Evolutionary conservation across 2,329 filamentous ascomycete genomes (phyloP).

Genomic region (Fusarium paranaense): DNA sequence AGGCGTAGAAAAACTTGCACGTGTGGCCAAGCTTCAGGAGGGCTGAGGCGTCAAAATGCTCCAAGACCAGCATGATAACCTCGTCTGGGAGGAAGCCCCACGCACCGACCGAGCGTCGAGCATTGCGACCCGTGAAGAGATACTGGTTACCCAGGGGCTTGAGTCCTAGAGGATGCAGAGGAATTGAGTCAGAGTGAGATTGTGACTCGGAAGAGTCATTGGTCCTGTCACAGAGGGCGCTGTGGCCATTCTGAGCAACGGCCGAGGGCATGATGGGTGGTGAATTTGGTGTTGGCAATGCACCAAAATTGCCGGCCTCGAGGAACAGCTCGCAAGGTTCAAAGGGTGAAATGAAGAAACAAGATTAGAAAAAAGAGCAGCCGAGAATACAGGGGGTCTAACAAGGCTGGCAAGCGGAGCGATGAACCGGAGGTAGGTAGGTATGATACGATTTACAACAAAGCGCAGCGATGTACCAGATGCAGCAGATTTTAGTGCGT

Average conservation of each 20-base stretch:
- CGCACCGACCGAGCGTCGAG: slow-evolving; percentile 73
- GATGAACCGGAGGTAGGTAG: slow-evolving; percentile 10
- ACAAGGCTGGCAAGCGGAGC: slow-evolving; percentile 23
- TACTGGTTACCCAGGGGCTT: slow-evolving; percentile 89
- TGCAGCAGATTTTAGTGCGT: slow-evolving; percentile 30
- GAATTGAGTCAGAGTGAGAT: slow-evolving; percentile 64
- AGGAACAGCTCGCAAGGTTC: not conserved
- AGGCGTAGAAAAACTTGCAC: slow-evolving; percentile 89
- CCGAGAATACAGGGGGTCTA: not conserved
- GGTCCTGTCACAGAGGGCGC: slow-evolving; percentile 35
- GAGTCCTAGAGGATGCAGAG: slow-evolving; percentile 83
- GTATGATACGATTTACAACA: slow-evolving; percentile 19
- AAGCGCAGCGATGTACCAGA: not conserved
- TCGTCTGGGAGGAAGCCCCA: slow-evolving; percentile 84
- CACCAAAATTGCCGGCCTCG: not conserved
- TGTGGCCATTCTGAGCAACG: slow-evolving; percentile 18
- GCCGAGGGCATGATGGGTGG: slow-evolving; percentile 36
- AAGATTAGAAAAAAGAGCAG: not conserved
- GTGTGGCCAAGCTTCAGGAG: slow-evolving; percentile 78
- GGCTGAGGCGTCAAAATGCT: slow-evolving; percentile 74
- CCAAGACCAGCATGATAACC: slow-evolving; percentile 78
- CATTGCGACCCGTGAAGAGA: slow-evolving; percentile 73
- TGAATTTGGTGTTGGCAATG: not conserved
- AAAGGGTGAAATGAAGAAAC: not conserved
- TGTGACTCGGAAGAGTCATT: slow-evolving; percentile 43